Base-by-base conservation (phyloP, 257 asterid species). In the Solanum pennellii region DNA sequence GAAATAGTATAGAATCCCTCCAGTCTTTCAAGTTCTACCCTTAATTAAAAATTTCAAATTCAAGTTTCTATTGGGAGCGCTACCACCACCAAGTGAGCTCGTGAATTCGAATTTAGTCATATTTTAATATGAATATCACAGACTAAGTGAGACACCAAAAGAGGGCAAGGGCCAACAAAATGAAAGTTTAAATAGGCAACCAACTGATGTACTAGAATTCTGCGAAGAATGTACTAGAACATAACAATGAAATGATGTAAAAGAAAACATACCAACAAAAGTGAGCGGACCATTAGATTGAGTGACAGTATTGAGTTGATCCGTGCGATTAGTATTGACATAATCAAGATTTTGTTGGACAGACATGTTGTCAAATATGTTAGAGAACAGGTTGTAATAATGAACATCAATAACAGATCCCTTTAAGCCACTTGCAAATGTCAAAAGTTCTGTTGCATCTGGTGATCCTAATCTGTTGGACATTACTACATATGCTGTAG, bases 391-490 rank as follows among this genome's bases (percentile, higher is more conserved):
- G 27, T 89, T 94, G 89, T 95, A 95, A 75, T 93, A 89, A 82
- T 95, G 97, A 20, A 95, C 95, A 83, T 94, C 98, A 59, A 95
- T 87, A 3, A 92, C 98, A 2, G 93, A 85, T 72, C 85, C 92
- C 4, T 59, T 89, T 3, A 93, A 35, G 65, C 92, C 93, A 15
- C 89, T 84, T 4, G 98, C 95, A 6, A 91, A 90, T n/a, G 87
- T 83, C 68, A 95, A 89, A 1, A 94, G 87, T 60, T 95, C 98
- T 11, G 88, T 89, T 3, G 90, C 85, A 20, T 93, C 82, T 12
- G 83, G 33, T 2, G 91, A 71, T 18, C 62, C 62, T 25, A 95
- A 88, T 86, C 98, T 90, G 87, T 94, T 93, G 3, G 93, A 91
- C 79, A 95, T 84, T 15, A 95, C 85, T 3, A 95, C 95, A 71